Evolutionary conservation across 1,139 yeast genomes (phyloP), one percentile per base, ranked within the genome.

Genomic region (Protomyces inundatus): DNA sequence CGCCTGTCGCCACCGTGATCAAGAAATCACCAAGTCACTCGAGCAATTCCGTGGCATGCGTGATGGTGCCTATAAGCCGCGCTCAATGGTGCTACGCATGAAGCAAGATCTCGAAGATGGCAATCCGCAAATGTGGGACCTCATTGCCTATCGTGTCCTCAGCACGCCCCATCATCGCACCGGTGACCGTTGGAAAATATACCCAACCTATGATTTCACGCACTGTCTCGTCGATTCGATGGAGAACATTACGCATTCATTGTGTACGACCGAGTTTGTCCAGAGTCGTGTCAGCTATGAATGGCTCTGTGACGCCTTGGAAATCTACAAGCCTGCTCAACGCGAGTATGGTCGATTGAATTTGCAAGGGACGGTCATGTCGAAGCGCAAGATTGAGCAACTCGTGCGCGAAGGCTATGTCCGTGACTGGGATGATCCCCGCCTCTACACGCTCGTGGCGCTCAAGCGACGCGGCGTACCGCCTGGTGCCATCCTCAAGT

Each of bases 61-160:
- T 73, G 90, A 88, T 72, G 98, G 98, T 54, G 79, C 81, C 69
- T 95, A 88, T 77, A 81, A 82, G 69, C 90, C 90, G 53, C 98
- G 98, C 69, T 90, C 89, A 74, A 98, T 96, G 39, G 90, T 91
- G 4, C 81, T 95, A 73, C 86, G 99, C 78, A 93, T 95, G 98
- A 93, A 93, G 76, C 97, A 90, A 80, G 96, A 93, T 74, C 79
- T 93, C 68, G 75, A 77, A n/a, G 88, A 95, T 46, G 96, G 97
- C 69, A 88, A 90, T 70, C 98, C 98, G 30, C 98, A 93, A 78
- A 95, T 95, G 98, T 95, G 99, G 98, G 99, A 95, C 77, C 82
- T 93, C 70, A 95, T 93, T 66, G 98, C 98, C n/a, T 95, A 95
- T 78, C 84, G 99, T 76, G 97, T 95, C 6, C 80, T 95, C 71